Percentiles rank a stretch among this genome's conserved stretches.
Conservation (phyloP, 2,329 filamentous ascomycete species). For the Taxawa tesnikishii region DNA sequence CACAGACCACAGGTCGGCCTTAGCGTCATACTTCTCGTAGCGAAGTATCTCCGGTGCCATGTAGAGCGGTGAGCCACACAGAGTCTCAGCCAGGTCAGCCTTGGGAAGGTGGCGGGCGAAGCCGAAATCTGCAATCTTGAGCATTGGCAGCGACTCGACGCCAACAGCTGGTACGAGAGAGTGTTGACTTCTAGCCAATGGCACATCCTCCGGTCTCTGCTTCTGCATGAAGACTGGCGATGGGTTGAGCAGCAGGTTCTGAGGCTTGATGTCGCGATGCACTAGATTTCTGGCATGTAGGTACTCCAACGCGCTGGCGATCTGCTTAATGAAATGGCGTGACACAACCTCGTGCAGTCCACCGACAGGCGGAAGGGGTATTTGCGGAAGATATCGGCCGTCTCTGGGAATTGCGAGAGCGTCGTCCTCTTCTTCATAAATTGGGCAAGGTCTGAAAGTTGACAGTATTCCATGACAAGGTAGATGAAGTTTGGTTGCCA, state of each 20-base stretch:
- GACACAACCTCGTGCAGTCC: slow-evolving; percentile 96
- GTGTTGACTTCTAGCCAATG: slow-evolving; percentile 68
- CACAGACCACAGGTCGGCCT: slow-evolving; percentile 94
- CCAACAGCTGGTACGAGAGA: slow-evolving; percentile 73
- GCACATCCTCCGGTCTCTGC: slow-evolving; percentile 47
- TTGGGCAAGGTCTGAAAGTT: slow-evolving; percentile 81
- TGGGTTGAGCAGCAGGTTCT: slow-evolving; percentile 85
- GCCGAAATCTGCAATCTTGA: slow-evolving; percentile 98
- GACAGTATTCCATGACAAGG: slow-evolving; percentile 97
- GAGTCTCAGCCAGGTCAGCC: slow-evolving; percentile 84
- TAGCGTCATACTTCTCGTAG: slow-evolving; percentile 95
- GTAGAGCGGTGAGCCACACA: slow-evolving; percentile 93
- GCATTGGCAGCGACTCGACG: slow-evolving; percentile 75
- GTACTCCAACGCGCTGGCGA: slow-evolving; percentile 83
- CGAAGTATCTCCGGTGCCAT: slow-evolving; percentile 97
- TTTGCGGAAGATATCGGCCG: slow-evolving; percentile 81
- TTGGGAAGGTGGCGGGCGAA: slow-evolving; percentile 86
- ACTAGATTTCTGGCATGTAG: slow-evolving; percentile 76
- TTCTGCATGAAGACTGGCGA: slow-evolving; percentile 59
- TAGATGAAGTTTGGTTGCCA: slow-evolving; percentile 84
- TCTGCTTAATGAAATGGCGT: slow-evolving; percentile 90
- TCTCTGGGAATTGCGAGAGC: slow-evolving; percentile 66
- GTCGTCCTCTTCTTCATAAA: slow-evolving; percentile 93
- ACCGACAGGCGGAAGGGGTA: slow-evolving; percentile 76
- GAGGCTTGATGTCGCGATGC: slow-evolving; percentile 93